These are phyloP conservation scores for Botrytis hyacinthi DNA, from an alignment of 2,329 filamentous ascomycete species.

Conservation along the genomic window DNA sequence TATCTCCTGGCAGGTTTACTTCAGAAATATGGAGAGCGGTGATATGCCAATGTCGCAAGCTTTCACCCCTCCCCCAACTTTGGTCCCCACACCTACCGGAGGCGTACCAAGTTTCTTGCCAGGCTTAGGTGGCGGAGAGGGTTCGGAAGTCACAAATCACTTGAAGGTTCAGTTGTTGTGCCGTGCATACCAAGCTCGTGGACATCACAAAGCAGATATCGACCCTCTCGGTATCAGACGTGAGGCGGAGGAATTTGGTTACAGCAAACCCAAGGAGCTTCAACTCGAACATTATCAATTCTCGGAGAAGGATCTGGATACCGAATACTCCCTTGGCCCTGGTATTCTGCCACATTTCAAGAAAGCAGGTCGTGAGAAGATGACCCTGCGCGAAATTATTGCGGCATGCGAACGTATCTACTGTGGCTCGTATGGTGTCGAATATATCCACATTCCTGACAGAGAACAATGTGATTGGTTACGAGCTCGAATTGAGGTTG, in stretches of 20 bases:
- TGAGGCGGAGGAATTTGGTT: conserved; percentile 78
- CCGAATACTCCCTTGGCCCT: conserved; percentile 87
- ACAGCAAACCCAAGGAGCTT: conserved; percentile 86
- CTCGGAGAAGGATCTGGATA: conserved; percentile 87
- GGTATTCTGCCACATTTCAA: conserved; percentile 95
- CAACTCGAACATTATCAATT: conserved; percentile 93
- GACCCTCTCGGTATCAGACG: conserved; percentile 93
- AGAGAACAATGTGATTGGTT: conserved; percentile 98
- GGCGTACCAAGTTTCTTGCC: conserved; percentile 73
- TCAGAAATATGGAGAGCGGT: conserved; percentile 98
- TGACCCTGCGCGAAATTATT: conserved; percentile 94
- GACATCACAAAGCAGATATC: conserved; percentile 97
- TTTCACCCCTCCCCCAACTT: conserved; percentile 90
- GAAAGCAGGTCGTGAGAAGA: conserved; percentile 84
- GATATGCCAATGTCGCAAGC: conserved; percentile 97
- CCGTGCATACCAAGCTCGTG: conserved; percentile 94
- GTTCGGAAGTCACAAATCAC: conserved; percentile 88
- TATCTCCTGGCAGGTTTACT: conserved; percentile 98
- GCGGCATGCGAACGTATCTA: conserved; percentile 92
- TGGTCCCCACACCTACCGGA: conserved; percentile 78
- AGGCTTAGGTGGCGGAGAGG: conserved; percentile 64
- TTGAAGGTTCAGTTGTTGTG: conserved; percentile 97
- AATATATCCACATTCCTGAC: conserved; percentile 99
- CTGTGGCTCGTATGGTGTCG: conserved; percentile 94
- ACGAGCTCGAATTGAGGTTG: conserved; percentile 89